Evolutionary conservation across 768 basidiomycete genomes (phyloP), one percentile per base, ranked within the genome.

Genomic region (Mrakia frigida): DNA sequence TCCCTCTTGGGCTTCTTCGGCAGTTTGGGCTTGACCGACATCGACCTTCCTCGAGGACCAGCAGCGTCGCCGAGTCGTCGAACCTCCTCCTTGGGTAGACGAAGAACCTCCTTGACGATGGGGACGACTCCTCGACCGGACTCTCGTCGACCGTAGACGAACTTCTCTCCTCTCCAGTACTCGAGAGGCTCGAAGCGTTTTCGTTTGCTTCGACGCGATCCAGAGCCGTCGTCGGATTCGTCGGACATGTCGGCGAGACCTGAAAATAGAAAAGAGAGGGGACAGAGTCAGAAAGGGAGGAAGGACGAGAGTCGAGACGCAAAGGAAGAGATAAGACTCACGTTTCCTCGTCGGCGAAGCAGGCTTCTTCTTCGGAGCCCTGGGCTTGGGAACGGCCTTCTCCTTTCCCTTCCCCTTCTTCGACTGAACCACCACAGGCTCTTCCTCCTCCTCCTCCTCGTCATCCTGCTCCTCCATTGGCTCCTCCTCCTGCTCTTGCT

Each of bases 91-190:
- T 89, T 86, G 0, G 87, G 88, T 21, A 89, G 81, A 70, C 87
- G 85, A 74, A 89, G 81, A 74, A 94, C 86, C 82, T 89, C 87
- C 81, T 89, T 86, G 81, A 93, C 90, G 80, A 86, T 87, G 0
- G 91, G 86, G 16, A 82, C 81, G 25, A 81, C 81, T 2, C 77
- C 81, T 13, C 84, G 78, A 33, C 85, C 87, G 10, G 86, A 86
- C 13, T 86, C 84, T 77, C 87, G 86, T 31, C 89, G 87, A 9
- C 90, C 90, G 80, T 93, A 98, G 2, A 94, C 89, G 33, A 93
- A 87, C 78, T 89, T 90, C 84, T 98, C 96, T 79, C 89, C 88
- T n/a, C 94, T 88, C 96, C 96, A 98, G 86, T 87, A 96, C 56
- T 92, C 91, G 50, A 98, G 85, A 6, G 95, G 96, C 69, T 84